These are phyloP conservation scores for Sphaerostilbella broomeana DNA, from an alignment of 2,329 filamentous ascomycete genomes.

Conservation along the genomic window DNA sequence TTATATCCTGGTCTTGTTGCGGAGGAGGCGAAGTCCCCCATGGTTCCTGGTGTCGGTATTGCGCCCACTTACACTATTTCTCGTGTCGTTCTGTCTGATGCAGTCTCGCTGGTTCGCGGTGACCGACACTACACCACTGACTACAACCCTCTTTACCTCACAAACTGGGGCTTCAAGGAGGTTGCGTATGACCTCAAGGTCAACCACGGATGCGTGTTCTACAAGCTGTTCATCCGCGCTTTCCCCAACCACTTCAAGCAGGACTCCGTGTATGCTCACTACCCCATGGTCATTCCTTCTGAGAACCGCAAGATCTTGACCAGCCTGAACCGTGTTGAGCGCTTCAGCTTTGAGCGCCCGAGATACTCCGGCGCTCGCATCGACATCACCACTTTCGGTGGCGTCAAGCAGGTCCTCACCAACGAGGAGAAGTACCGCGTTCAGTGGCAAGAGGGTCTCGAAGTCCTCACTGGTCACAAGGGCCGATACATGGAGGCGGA, in stretches of 20 bases:
- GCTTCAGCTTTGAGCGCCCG: slow-evolving; percentile 65
- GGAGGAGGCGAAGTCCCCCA: slow-evolving; percentile 67
- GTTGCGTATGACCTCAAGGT: slow-evolving; percentile 64
- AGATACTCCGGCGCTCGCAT: slow-evolving; percentile 42
- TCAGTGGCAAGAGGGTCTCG: slow-evolving; percentile 57
- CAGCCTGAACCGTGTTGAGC: slow-evolving; percentile 56
- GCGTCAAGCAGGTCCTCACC: slow-evolving; percentile 55
- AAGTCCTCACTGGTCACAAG: slow-evolving; percentile 37
- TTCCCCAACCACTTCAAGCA: slow-evolving; percentile 74
- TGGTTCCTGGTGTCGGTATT: slow-evolving; percentile 68
- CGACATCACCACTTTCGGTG: slow-evolving; percentile 54
- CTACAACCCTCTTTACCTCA: slow-evolving; percentile 66
- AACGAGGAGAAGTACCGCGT: slow-evolving; percentile 56
- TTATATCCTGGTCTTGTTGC: slow-evolving; percentile 73
- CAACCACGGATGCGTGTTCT: slow-evolving; percentile 77
- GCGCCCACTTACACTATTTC: slow-evolving; percentile 71
- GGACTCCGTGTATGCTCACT: slow-evolving; percentile 77
- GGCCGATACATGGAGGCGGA: slow-evolving; percentile 8
- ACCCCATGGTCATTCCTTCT: slow-evolving; percentile 61
- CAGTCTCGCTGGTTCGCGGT: slow-evolving; percentile 69
- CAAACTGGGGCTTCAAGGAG: slow-evolving; percentile 78
- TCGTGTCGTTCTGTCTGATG: slow-evolving; percentile 69
- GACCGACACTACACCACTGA: slow-evolving; percentile 76
- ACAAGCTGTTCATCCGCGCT: slow-evolving; percentile 73
- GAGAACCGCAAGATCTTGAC: slow-evolving; percentile 68